Conservation (phyloP, 176 grass and related monocot genomes). For the Paspalum notatum region DNA sequence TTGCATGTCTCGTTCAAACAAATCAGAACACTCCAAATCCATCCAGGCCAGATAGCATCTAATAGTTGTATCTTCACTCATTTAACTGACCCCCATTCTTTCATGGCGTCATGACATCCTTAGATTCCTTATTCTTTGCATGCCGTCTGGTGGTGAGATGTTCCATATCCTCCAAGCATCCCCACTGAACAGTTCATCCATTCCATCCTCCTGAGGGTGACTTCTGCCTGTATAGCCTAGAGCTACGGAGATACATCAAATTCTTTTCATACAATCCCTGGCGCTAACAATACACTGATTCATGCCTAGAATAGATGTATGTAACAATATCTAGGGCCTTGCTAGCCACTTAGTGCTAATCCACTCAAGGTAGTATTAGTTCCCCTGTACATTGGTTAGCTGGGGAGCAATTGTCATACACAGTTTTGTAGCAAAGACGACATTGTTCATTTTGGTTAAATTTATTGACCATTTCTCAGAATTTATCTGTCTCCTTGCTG, state of each 20-base stretch:
- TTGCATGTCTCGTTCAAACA: slow-evolving; percentile 85
- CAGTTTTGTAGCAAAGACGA: slow-evolving; percentile 33
- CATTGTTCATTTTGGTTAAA: not conserved
- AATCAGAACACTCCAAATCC: slow-evolving; percentile 60
- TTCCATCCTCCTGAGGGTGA: slow-evolving; percentile 31
- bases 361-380: slow-evolving; percentile 33
- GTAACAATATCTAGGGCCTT: slow-evolving; percentile 34
- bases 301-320: slow-evolving; percentile 20
- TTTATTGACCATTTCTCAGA: slow-evolving; percentile 11
- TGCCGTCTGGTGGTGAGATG: slow-evolving; percentile 54
- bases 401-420: slow-evolving; percentile 28
- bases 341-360: slow-evolving; percentile 12
- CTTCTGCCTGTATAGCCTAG: slow-evolving; percentile 38
- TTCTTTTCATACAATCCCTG: slow-evolving; percentile 36
- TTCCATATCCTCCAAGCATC: slow-evolving; percentile 30
- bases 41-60: slow-evolving; percentile 63
- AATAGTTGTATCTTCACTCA: slow-evolving; percentile 35
- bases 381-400: slow-evolving; percentile 42
- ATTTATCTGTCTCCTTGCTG: not conserved
- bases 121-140: slow-evolving; percentile 75
- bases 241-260: slow-evolving; percentile 12
- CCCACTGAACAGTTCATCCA: slow-evolving; percentile 28
- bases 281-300: slow-evolving; percentile 48
- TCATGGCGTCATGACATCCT: slow-evolving; percentile 36
- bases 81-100: slow-evolving; percentile 53